Conservation (phyloP, 2,329 filamentous ascomycete genomes). For the Leptoxyphium fumago region DNA sequence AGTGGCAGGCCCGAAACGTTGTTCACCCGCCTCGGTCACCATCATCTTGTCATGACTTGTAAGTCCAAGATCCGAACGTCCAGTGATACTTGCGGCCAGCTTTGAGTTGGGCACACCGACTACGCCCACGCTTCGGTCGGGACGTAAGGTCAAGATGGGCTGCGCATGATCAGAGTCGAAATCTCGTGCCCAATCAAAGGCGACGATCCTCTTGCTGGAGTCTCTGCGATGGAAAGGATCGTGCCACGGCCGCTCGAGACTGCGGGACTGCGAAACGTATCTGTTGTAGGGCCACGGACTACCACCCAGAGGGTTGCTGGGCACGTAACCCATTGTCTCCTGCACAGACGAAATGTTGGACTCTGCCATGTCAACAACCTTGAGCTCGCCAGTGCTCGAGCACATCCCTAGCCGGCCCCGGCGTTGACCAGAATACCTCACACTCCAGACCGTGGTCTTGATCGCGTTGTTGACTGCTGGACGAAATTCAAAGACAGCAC, state of each 20-base stretch:
- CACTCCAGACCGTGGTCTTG: slow-evolving; percentile 43
- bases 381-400: slow-evolving; percentile 45
- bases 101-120: slow-evolving; percentile 29
- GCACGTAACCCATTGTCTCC: slow-evolving; percentile 9
- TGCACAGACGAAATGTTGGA: slow-evolving; percentile 2
- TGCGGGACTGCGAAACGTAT: slow-evolving; percentile 30
- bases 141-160: slow-evolving; percentile 37
- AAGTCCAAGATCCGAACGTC: slow-evolving; percentile 26
- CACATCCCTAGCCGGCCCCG: slow-evolving; percentile 44
- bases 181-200: slow-evolving; percentile 39
- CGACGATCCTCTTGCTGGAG: slow-evolving; percentile 37
- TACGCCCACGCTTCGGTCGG: slow-evolving; percentile 36
- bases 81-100: slow-evolving; percentile 27
- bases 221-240: slow-evolving; percentile 27
- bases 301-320: slow-evolving; percentile 16
- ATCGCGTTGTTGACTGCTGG: slow-evolving; percentile 36
- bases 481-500: slow-evolving; percentile 42
- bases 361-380: slow-evolving; percentile 21
- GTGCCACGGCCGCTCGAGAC: slow-evolving; percentile 30
- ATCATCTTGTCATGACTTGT: slow-evolving; percentile 9
- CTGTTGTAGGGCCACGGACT: slow-evolving; percentile 27
- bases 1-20: slow-evolving; percentile 1
- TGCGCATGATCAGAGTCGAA: slow-evolving; percentile 27
- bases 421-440: slow-evolving; percentile 45
- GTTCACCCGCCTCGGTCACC: slow-evolving; percentile 9